Evolutionary conservation across 345 rosid species (phyloP).

Genomic region (Laguncularia racemosa): DNA sequence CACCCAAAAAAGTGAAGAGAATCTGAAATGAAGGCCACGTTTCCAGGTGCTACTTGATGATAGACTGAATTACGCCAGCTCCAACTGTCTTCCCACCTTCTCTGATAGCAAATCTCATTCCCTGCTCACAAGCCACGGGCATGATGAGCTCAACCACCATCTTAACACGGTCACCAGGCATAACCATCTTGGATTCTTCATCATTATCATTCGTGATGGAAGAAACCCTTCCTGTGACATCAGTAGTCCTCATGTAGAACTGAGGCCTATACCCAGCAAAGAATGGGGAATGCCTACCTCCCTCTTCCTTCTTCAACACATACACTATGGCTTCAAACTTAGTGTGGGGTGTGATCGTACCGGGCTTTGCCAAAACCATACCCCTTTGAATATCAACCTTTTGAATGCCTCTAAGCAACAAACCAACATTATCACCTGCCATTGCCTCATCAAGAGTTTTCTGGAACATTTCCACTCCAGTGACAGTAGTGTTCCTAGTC

Average conservation of each 20-base stretch:
- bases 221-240: constrained; percentile 29
- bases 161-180: constrained; percentile 20
- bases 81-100: constrained; percentile 22
- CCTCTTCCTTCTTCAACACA: constrained; percentile 23
- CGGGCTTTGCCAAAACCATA: constrained; percentile 21
- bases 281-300: constrained; percentile 20
- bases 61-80: constrained; percentile 17
- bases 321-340: constrained; percentile 21
- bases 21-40: background rate
- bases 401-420: constrained; percentile 20
- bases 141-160: constrained; percentile 22
- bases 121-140: constrained; percentile 20
- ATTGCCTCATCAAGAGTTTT: constrained; percentile 19
- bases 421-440: constrained; percentile 22
- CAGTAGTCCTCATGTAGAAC: constrained; percentile 46
- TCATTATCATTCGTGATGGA: constrained; percentile 16
- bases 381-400: constrained; percentile 18
- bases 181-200: constrained; percentile 23
- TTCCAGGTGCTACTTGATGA: constrained; percentile 8
- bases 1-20: background rate
- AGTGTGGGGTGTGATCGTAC: constrained; percentile 18
- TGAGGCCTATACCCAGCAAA: constrained; percentile 31
- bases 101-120: constrained; percentile 19
- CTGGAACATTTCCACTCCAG: constrained; percentile 24
- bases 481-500: constrained; percentile 15